Percentiles rank a stretch among this genome's conserved stretches.
phyloP scores from a whole-genome alignment of 345 rosid species.

The Citrus inodora region DNA sequence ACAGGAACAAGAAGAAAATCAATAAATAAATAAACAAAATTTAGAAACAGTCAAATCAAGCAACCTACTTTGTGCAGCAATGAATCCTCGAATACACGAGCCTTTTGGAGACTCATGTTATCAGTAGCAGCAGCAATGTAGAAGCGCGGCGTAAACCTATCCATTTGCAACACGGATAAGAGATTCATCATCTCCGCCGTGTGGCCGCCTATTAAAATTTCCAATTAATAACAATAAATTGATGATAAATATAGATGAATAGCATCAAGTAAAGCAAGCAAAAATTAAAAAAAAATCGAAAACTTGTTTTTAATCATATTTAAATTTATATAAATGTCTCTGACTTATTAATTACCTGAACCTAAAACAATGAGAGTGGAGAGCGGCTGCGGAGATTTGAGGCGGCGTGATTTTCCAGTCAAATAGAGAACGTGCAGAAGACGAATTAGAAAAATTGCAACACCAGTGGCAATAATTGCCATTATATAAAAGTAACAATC shows the following conservation, averaged over 20 bases:
- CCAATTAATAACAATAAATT: neutral
- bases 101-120: slow-evolving; percentile 91
- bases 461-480: neutral
- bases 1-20: neutral
- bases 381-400: slow-evolving; percentile 33
- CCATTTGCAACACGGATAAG: slow-evolving; percentile 56
- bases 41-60: neutral
- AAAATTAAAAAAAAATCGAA: neutral
- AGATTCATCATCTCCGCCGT: slow-evolving; percentile 95
- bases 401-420: slow-evolving; percentile 42
- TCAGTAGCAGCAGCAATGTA: slow-evolving; percentile 92
- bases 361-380: slow-evolving; percentile 61
- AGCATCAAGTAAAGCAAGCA: neutral
- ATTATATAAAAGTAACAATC: neutral
- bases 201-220: slow-evolving; percentile 62
- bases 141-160: slow-evolving; percentile 63
- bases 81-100: slow-evolving; percentile 65
- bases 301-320: neutral
- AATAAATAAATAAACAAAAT: neutral
- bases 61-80: slow-evolving; percentile 38
- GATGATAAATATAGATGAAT: neutral
- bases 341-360: slow-evolving; percentile 37
- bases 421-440: slow-evolving; percentile 1
- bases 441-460: neutral
- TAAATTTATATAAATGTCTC: neutral